phyloP scores from a whole-genome alignment of 257 asterid species.

The Solanum verrucosum region DNA sequence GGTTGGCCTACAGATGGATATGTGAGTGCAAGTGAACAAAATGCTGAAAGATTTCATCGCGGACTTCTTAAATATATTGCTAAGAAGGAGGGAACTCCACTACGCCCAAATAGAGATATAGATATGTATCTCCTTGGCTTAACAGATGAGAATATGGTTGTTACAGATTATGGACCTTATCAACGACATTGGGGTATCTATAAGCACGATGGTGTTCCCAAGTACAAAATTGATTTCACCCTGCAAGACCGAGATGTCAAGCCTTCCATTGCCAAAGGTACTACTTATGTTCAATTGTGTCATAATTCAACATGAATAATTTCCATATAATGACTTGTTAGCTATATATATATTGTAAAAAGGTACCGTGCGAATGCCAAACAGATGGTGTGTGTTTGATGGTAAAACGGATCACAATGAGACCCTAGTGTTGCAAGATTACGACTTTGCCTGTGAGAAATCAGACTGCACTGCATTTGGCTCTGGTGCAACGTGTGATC shows the following conservation, averaged over 20 bases:
- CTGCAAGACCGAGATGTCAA: not conserved
- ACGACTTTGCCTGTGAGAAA: not conserved
- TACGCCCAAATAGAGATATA: not conserved
- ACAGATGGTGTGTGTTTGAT: constrained; percentile 30
- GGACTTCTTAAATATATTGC: not conserved
- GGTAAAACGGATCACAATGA: not conserved
- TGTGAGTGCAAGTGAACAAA: not conserved
- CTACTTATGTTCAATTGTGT: not conserved
- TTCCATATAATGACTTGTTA: not conserved
- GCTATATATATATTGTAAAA: not conserved
- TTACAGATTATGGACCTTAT: not conserved
- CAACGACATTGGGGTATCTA: not conserved
- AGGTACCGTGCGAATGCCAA: constrained; percentile 23
- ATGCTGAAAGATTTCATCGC: not conserved
- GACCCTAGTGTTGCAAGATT: not conserved
- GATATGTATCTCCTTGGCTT: not conserved
- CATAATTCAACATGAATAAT: too few relatives aligned
- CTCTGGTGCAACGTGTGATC: not conserved
- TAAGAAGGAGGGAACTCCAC: not conserved
- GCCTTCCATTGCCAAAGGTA: not conserved
- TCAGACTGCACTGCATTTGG: not conserved
- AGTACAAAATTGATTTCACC: not conserved
- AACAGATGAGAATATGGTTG: not conserved
- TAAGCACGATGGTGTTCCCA: not conserved
- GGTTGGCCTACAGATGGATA: not conserved